These are phyloP conservation scores for Diaporthe vaccinii DNA, from an alignment of 2,329 filamentous ascomycete genomes.

Conservation along the genomic window DNA sequence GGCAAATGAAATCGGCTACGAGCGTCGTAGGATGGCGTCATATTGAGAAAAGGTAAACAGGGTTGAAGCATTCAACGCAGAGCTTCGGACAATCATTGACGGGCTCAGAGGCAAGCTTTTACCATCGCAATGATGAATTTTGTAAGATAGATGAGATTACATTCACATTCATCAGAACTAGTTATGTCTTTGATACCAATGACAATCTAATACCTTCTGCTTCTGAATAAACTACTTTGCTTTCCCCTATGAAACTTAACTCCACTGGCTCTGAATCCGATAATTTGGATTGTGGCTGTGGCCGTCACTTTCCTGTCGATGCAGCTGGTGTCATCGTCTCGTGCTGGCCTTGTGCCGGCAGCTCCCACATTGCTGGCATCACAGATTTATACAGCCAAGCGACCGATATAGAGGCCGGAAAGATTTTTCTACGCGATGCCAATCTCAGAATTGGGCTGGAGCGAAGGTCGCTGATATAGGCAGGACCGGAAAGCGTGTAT, in stretches of 20 bases:
- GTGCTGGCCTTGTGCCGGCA: conserved; percentile 4
- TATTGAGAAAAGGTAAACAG: too few species aligned
- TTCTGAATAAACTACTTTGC: background rate
- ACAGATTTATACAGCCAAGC: background rate
- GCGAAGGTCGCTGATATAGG: background rate
- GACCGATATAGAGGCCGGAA: background rate
- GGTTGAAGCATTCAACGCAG: too few species aligned
- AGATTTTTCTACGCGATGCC: background rate
- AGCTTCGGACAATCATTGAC: too few species aligned
- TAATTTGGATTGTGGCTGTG: background rate
- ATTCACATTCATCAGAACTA: too few species aligned
- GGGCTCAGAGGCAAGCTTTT: too few species aligned
- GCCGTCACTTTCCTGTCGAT: conserved; percentile 2
- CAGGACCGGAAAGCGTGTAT: background rate
- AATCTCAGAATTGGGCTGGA: background rate
- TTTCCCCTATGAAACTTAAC: too few species aligned
- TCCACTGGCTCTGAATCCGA: background rate
- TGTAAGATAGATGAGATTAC: too few species aligned
- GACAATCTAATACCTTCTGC: background rate
- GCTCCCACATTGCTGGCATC: background rate
- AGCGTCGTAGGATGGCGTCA: too few species aligned
- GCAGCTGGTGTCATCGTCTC: background rate
- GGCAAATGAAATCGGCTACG: too few species aligned
- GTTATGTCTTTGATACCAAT: too few species aligned
- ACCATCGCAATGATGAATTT: too few species aligned